These are phyloP conservation scores for Candida saitoana DNA, from an alignment of 805 yeast species.

Conservation along the genomic window DNA sequence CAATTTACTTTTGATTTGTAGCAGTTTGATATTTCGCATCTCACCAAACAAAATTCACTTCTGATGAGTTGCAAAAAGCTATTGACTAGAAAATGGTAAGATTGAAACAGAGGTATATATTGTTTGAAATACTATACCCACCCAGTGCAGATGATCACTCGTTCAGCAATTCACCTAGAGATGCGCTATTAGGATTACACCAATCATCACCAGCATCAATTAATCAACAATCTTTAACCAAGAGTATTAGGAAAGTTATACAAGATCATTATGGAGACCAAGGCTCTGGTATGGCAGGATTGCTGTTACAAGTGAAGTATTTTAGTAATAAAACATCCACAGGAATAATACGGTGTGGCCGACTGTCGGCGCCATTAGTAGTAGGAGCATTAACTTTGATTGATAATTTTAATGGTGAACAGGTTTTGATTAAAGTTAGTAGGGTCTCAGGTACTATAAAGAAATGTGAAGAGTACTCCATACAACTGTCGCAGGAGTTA, in stretches of 20 bases:
- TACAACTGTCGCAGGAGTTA: slow-evolving; percentile 40
- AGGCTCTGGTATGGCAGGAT: slow-evolving; percentile 63
- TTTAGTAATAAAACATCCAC: slow-evolving; percentile 78
- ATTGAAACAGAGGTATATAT: slow-evolving; percentile 75
- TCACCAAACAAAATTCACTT: not conserved
- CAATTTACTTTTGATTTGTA: too few relatives aligned
- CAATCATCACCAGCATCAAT: slow-evolving; percentile 47
- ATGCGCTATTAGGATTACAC: slow-evolving; percentile 46
- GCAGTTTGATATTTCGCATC: too few relatives aligned
- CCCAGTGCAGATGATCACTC: slow-evolving; percentile 23
- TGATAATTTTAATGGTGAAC: slow-evolving; percentile 44
- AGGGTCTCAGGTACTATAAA: slow-evolving; percentile 85
- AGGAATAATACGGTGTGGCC: slow-evolving; percentile 75
- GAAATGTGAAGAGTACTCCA: slow-evolving; percentile 71
- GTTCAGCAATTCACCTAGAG: slow-evolving; percentile 28
- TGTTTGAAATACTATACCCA: slow-evolving; percentile 77
- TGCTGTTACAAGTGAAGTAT: slow-evolving; percentile 65
- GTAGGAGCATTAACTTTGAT: slow-evolving; percentile 65
- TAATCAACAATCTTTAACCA: slow-evolving; percentile 46
- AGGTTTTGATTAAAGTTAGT: slow-evolving; percentile 54
- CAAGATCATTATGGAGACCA: slow-evolving; percentile 71
- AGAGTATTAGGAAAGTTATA: slow-evolving; percentile 52
- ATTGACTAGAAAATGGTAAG: slow-evolving; percentile 64
- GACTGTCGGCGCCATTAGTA: slow-evolving; percentile 59
- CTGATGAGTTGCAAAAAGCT: not conserved